phyloP scores from a whole-genome alignment of 2,329 filamentous ascomycete species.

The Gliomastix tumulicola region DNA sequence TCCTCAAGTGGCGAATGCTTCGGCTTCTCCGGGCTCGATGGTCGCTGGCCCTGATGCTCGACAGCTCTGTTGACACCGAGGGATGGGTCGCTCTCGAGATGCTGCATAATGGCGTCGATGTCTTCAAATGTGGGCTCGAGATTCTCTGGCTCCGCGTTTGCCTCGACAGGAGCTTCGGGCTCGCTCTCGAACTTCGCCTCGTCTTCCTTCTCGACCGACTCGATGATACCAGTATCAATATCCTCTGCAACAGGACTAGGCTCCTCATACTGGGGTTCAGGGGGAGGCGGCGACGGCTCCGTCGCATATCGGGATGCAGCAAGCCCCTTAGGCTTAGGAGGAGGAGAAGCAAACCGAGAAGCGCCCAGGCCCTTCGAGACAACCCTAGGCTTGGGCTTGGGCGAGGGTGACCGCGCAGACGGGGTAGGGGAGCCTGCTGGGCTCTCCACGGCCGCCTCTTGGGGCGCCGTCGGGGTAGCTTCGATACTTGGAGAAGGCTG shows the following conservation, averaged over 20 bases:
- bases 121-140: conserved; percentile 56
- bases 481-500: too few species aligned
- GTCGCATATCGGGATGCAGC: conserved; percentile 37
- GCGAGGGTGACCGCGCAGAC: too few species aligned
- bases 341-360: conserved; percentile 41
- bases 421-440: too few species aligned
- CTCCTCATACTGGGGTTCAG: conserved; percentile 16
- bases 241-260: too few species aligned
- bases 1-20: conserved; percentile 12
- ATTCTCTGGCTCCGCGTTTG: neutral
- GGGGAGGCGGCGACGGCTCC: conserved; percentile 24
- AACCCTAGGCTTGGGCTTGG: too few species aligned
- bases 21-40: conserved; percentile 27
- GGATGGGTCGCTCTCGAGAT: conserved; percentile 66
- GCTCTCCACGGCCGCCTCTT: conserved; percentile 5
- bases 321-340: conserved; percentile 33
- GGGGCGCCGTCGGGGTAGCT: conserved; percentile 7
- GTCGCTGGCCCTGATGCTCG: too few species aligned
- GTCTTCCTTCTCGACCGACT: conserved; percentile 19
- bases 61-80: conserved; percentile 63
- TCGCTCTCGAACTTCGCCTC: conserved; percentile 1
- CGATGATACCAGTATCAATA: conserved; percentile 11
- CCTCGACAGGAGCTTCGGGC: neutral
- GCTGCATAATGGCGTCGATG: conserved; percentile 87
- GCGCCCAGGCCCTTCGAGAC: conserved; percentile 23